Conservation (phyloP, 768 basidiomycete genomes). For the Mycena belliarum region DNA sequence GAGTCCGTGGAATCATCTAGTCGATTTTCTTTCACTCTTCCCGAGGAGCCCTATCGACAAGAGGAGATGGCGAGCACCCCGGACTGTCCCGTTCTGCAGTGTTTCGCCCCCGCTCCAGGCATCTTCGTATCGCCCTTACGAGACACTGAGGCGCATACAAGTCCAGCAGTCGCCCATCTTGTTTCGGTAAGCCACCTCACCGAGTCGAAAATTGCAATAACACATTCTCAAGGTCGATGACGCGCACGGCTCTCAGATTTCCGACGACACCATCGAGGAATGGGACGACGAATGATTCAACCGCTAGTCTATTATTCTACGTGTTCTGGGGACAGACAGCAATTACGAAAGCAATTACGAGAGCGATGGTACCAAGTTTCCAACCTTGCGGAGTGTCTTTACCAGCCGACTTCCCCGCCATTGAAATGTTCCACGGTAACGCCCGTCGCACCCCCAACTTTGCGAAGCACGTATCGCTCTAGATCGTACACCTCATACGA, state of each 20-base stretch:
- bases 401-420: constrained; percentile 75
- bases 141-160: constrained; percentile 1
- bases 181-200: neutral
- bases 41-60: neutral
- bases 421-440: constrained; percentile 62
- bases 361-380: neutral
- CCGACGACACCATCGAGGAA: constrained; percentile 41
- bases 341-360: constrained; percentile 6
- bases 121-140: constrained; percentile 39
- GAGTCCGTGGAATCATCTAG: constrained; percentile 9
- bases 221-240: neutral
- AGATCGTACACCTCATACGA: constrained; percentile 81
- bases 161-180: neutral
- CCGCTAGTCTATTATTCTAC: constrained; percentile 9
- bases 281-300: constrained; percentile 28
- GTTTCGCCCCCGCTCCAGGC: constrained; percentile 39
- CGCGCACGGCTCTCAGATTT: constrained; percentile 24
- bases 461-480: constrained; percentile 74
- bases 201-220: neutral
- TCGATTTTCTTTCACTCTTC: constrained; percentile 31
- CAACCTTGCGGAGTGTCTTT: neutral
- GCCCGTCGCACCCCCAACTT: constrained; percentile 56
- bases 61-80: constrained; percentile 5
- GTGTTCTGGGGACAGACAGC: too few species aligned
- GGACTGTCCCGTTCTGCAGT: constrained; percentile 16